Evolutionary conservation across 1,284 basidiomycete genomes (phyloP).

Genomic region (Vanrija pseudolonga): DNA sequence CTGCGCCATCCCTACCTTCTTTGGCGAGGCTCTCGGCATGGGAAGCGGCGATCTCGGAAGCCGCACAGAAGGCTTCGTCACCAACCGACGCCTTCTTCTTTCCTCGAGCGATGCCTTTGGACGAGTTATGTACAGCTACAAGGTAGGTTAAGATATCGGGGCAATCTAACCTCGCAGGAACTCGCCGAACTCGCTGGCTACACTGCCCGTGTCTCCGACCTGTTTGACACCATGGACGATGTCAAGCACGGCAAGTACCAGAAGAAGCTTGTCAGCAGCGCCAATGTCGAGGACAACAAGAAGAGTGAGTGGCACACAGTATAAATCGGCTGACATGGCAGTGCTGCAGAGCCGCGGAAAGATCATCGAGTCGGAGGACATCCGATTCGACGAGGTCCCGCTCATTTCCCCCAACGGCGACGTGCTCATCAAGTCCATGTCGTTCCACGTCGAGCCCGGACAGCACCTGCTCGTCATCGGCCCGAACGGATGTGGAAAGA

Average conservation of each 20-base stretch:
- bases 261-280: conserved; percentile 77
- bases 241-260: conserved; percentile 80
- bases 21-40: conserved; percentile 71
- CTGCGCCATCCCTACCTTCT: conserved; percentile 92
- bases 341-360: conserved; percentile 76
- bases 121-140: conserved; percentile 88
- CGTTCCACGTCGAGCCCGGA: conserved; percentile 87
- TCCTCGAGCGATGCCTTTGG: conserved; percentile 59
- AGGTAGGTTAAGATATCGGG: conserved; percentile 31
- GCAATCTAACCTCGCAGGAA: conserved; percentile 51
- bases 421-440: conserved; percentile 75
- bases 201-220: conserved; percentile 81
- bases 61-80: conserved; percentile 89
- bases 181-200: conserved; percentile 93
- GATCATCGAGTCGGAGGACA: conserved; percentile 73
- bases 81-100: conserved; percentile 83
- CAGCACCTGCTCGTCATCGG: conserved; percentile 88
- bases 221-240: conserved; percentile 89
- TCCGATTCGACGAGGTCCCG: conserved; percentile 87
- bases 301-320: conserved; percentile 66
- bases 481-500: conserved; percentile 86
- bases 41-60: conserved; percentile 67
- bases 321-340: conserved; percentile 48
- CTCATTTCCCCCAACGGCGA: conserved; percentile 97
- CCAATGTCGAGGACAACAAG: conserved; percentile 71